These are phyloP conservation scores for Termitomyces sp. DNA, from an alignment of 768 basidiomycete species.

Conservation along the genomic window DNA sequence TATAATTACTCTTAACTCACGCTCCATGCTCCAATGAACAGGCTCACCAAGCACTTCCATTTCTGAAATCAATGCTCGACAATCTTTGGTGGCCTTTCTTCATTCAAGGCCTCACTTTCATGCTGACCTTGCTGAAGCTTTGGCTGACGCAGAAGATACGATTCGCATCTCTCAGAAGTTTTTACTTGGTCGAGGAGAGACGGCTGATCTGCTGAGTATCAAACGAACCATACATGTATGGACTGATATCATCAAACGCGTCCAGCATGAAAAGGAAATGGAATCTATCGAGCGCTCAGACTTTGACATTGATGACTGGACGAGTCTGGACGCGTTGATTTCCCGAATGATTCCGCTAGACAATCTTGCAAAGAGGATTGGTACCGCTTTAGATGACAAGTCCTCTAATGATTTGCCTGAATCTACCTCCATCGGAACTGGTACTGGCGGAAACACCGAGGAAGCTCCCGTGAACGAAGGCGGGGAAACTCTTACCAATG, in stretches of 20 bases:
- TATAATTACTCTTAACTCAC: constrained; percentile 7
- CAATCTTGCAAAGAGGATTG: constrained; percentile 52
- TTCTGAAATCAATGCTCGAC: constrained; percentile 64
- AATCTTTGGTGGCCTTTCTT: constrained; percentile 75
- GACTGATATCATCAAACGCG: constrained; percentile 42
- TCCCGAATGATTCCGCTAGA: constrained; percentile 45
- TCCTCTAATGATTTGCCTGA: constrained; percentile 9
- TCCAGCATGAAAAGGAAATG: constrained; percentile 52
- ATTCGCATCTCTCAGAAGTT: constrained; percentile 77
- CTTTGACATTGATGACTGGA: constrained; percentile 42
- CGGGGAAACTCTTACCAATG: not conserved
- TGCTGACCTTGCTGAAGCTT: constrained; percentile 49
- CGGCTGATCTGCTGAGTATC: constrained; percentile 61
- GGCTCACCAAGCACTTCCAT: constrained; percentile 82
- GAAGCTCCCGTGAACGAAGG: not conserved
- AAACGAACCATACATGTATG: constrained; percentile 58
- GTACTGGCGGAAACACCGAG: not conserved
- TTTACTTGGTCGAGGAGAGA: constrained; percentile 59
- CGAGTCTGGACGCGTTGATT: constrained; percentile 47
- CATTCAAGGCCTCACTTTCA: constrained; percentile 54
- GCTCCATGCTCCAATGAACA: constrained; percentile 21
- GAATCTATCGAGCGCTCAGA: constrained; percentile 32
- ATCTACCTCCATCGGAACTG: not conserved
- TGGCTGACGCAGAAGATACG: constrained; percentile 63
- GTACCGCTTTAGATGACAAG: constrained; percentile 19